Evolutionary conservation across 805 yeast genomes (phyloP), one percentile per base, ranked within the genome.

Genomic region (Saturnispora kantuleensis): DNA sequence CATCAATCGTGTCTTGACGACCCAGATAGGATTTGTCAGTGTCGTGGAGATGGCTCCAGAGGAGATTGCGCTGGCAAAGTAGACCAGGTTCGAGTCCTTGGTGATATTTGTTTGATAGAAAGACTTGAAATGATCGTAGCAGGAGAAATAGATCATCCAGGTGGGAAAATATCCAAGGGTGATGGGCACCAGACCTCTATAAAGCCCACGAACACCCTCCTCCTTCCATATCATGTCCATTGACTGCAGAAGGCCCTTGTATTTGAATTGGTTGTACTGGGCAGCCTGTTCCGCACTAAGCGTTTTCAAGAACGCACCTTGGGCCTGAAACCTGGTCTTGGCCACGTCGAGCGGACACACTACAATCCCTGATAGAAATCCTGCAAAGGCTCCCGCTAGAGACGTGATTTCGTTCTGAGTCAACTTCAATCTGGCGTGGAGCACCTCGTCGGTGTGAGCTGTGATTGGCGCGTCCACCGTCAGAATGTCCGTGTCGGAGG

Each of bases 331-430:
- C 54, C 95, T 68, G 5, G 98, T 93, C 63, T 93, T 93, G 11
- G 93, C 90, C 39, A 93, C 98, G 59, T 93, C 98, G 31, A 93
- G 66, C 0, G 98, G 98, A 63, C 97, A 93, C 6, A 93, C 98
- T 2, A 77, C 70, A 2, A 89, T 73, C 0, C 97, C 97, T 0
- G 97, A 80, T 7, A 85, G 57, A 52, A 93, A 83, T 1, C 98
- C 98, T 1, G 97, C 86, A n/a, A 87, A 63, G 1, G 97, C 97
- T 0, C 98, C 98, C 1, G 95, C 76, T 0, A 84, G 54, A 6
- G 97, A 93, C 11, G 84, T 78, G 31, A 87, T 71, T 54, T 81
- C 57, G 15, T 46, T 52, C 15, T 54, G 61, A 12, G 55, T 48
- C 17, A 60, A 44, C 41, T 48, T 47, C 43, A 50, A 39, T 18